Base-by-base conservation (phyloP, 176 grass and related monocot species). In the Bonia amplexicaulis region DNA sequence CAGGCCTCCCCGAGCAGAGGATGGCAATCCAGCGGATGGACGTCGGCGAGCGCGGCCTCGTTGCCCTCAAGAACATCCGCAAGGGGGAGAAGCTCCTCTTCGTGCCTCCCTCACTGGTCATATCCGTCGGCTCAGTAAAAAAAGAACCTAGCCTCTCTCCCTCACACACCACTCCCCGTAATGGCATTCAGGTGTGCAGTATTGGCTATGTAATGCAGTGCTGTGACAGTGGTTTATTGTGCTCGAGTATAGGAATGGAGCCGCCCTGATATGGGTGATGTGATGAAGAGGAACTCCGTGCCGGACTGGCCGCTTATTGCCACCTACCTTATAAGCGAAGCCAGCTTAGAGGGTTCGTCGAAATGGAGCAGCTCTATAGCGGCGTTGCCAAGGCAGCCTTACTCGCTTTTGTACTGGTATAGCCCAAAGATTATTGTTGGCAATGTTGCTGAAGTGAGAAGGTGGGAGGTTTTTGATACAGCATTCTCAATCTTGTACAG, bases 41-140 rank as follows among this genome's bases (percentile, higher is more conserved):
- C n/a, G 55, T 98, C 41, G 96, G 96, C 7, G 96, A 98, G 85
- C 90, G 96, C 69, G 93, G 96, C 69, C 93, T 98, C 33, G 96
- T 98, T 7, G 90, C 96, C 9, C 85, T 98, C 60, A 98, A 89
- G 73, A 98, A 96, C 86, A 89, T 94, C 78, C 85, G 96, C 12
- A 98, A 96, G 66, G 91, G 93, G 54, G 93, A 98, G 96, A 98
- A 98, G 69, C 84, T 98, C 64, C 96, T 98, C 64, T 96, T 98
- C 73, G 96, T 98, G 81, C 96, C 96, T 39, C 96, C 93, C 61
- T 73, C 96, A 25, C 90, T 98, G 19, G 90, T 98, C 69, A 94
- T 98, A 69, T 89, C 89, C 17, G 86, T 90, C 20, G 90, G 92
- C 29, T 95, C 96, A 60, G 96, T 98, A 62, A n/a, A 59, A 55